Percentiles rank a stretch among this genome's conserved stretches.
phyloP scores from a whole-genome alignment of 2,329 filamentous ascomycete species.

The Nigrospora oryzae region DNA sequence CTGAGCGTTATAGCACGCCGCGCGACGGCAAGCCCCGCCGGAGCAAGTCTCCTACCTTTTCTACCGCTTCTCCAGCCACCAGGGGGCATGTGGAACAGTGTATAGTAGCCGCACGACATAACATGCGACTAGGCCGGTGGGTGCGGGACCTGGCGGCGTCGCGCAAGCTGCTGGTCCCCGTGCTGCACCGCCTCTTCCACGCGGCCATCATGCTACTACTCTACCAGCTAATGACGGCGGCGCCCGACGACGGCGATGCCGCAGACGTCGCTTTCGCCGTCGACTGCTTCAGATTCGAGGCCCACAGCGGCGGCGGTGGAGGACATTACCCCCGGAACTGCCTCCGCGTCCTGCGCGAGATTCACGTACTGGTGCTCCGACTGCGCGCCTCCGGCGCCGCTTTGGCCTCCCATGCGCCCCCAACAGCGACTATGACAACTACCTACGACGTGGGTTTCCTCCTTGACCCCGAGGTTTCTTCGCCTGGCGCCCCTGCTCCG shows the following conservation, averaged over 20 bases:
- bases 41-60: not conserved
- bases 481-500: not conserved
- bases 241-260: slow-evolving; percentile 16
- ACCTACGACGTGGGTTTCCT: slow-evolving; percentile 9
- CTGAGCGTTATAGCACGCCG: slow-evolving; percentile 24
- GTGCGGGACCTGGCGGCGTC: slow-evolving; percentile 25
- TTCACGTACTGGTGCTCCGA: slow-evolving; percentile 25
- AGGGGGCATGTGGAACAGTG: slow-evolving; percentile 26
- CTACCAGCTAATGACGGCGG: slow-evolving; percentile 30
- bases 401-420: not conserved
- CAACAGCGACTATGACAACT: not conserved
- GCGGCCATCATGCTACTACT: slow-evolving; percentile 39
- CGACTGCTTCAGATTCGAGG: slow-evolving; percentile 30
- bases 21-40: slow-evolving; percentile 16
- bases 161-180: slow-evolving; percentile 32
- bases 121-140: slow-evolving; percentile 33
- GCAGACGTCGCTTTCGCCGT: slow-evolving; percentile 30
- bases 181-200: slow-evolving; percentile 41
- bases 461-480: slow-evolving; percentile 2
- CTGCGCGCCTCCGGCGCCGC: slow-evolving; percentile 10
- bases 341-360: slow-evolving; percentile 26
- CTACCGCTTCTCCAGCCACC: slow-evolving; percentile 11
- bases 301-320: slow-evolving; percentile 14
- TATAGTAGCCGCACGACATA: slow-evolving; percentile 34
- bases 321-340: slow-evolving; percentile 30